Evolutionary conservation across 805 yeast species (phyloP), one percentile per base, ranked within the genome.

Genomic region (Jamesozyma jinghongensis): DNA sequence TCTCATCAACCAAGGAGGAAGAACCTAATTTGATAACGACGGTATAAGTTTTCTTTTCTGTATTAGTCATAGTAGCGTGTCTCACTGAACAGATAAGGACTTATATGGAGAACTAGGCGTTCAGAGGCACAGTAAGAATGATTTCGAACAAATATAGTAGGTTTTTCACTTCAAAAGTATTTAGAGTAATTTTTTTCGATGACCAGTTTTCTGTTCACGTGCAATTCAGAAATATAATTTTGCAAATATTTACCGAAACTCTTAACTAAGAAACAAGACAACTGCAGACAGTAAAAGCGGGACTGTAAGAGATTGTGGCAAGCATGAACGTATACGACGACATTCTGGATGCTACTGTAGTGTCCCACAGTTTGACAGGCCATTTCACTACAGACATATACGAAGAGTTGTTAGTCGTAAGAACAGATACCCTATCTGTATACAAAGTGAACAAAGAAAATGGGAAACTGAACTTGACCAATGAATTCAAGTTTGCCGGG

Each of bases 1-100:
- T 69, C 59, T 88, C 97, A 64, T 92, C 97, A 37, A 92, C 96
- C 32, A 92, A 75, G 5, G 97, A 90, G 3, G 97, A 86, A 2
- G 97, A 83, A 3, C 98, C 81, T 17, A 76, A 63, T 50, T 76
- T 76, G 47, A 76, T 73, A 8, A 77, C 81, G 20, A 76, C 68
- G 1, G 78, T 74, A 47, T 64, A 66, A 3, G 54, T 47, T 36
- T 54, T 60, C 5, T 33, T 28, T 19, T 40, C 42, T 17, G 37
- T 19, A 36, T 27, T 37, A 14, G 10, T 12, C 19, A 14, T 14
- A 14, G 6, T 30, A 28, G 27, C 27, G 7, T 25, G 27, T 25
- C 27, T 25, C 12, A 12, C 27, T 8, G n/a, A n/a, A n/a, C n/a
- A n/a, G n/a, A n/a, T n/a, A n/a, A n/a, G n/a, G n/a, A n/a, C n/a